Evolutionary conservation across 805 yeast species (phyloP).

Genomic region (Barnettozyma siamensis): DNA sequence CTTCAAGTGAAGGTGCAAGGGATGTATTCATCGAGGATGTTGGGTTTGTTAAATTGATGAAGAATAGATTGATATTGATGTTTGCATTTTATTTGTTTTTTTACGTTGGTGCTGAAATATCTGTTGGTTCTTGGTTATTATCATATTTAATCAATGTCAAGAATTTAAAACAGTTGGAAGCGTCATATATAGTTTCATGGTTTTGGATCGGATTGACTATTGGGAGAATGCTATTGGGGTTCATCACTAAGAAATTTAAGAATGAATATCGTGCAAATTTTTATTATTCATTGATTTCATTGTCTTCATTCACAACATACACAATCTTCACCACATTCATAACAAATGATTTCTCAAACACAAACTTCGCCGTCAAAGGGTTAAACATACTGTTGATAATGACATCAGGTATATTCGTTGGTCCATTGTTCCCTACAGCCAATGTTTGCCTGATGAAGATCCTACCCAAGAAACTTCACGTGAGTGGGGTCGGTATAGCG

Average conservation of each 20-base stretch:
- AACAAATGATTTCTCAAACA: slow-evolving; percentile 33
- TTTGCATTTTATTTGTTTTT: slow-evolving; percentile 50
- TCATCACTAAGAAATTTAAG: slow-evolving; percentile 42
- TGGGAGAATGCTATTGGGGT: slow-evolving; percentile 56
- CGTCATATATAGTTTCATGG: slow-evolving; percentile 63
- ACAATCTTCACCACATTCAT: slow-evolving; percentile 10
- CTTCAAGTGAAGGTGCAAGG: slow-evolving; percentile 7
- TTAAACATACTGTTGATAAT: slow-evolving; percentile 22
- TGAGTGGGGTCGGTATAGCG: slow-evolving; percentile 65
- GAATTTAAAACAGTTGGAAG: slow-evolving; percentile 37
- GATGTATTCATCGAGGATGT: not conserved
- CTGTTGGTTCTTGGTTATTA: slow-evolving; percentile 67
- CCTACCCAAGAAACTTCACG: slow-evolving; percentile 54
- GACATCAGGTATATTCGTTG: slow-evolving; percentile 53
- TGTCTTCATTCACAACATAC: slow-evolving; percentile 23
- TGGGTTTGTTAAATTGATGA: slow-evolving; percentile 15
- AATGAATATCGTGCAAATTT: slow-evolving; percentile 38
- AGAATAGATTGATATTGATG: slow-evolving; percentile 36
- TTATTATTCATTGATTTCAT: slow-evolving; percentile 30
- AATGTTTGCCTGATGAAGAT: slow-evolving; percentile 57
- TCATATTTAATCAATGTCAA: slow-evolving; percentile 55
- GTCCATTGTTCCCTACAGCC: slow-evolving; percentile 71
- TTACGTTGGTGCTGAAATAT: slow-evolving; percentile 66
- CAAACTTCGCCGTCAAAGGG: not conserved
- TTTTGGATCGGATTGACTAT: slow-evolving; percentile 67